Evolutionary conservation across 371 early-diverging fungal genomes (phyloP), one percentile per base, ranked within the genome.

Genomic region (Funneliformis caledonium): DNA sequence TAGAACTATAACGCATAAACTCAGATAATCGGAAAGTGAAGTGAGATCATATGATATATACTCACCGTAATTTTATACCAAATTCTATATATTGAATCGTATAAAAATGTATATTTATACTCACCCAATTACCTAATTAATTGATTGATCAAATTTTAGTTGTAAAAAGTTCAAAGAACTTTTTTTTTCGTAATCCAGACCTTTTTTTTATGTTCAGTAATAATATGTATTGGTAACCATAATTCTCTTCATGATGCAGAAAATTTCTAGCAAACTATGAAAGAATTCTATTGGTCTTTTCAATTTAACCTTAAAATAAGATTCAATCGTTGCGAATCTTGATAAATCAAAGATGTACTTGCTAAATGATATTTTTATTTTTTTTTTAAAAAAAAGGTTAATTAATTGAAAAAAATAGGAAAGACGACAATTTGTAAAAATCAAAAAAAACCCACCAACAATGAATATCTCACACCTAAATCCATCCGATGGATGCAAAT

Each of bases 311-410:
- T 75, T 76, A 76, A 85, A 88, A 62, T 85, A 80, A 11, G 83
- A 80, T 48, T 84, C 94, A 94, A 10, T 85, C 83, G 26, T 48
- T 61, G 12, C 72, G 52, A n/a, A 85, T 56, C 81, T 91, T 6
- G 94, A 90, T 10, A 91, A 95, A 47, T 97, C 98, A 31, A 72
- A 97, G 88, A 85, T 98, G 98, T 37, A 4, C 96, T 91, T 16
- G 85, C 87, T 69, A 68, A 26, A 50, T 43, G 37, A 69, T 22
- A 59, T 56, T 43, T 19, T 11, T 8, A 56, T 75, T 19, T 31
- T 31, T 69, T 48, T 72, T 74, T 31, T 64, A 45, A 45, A 43
- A 42, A 19, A 1, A 42, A 7, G 43, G 31, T 42, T 6, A 76
- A n/a, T 3, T 22, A 50, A 65, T 48, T 16, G 42, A 14, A 61